phyloP scores from a whole-genome alignment of 208 protist genomes.

The Polymyxa betae region DNA sequence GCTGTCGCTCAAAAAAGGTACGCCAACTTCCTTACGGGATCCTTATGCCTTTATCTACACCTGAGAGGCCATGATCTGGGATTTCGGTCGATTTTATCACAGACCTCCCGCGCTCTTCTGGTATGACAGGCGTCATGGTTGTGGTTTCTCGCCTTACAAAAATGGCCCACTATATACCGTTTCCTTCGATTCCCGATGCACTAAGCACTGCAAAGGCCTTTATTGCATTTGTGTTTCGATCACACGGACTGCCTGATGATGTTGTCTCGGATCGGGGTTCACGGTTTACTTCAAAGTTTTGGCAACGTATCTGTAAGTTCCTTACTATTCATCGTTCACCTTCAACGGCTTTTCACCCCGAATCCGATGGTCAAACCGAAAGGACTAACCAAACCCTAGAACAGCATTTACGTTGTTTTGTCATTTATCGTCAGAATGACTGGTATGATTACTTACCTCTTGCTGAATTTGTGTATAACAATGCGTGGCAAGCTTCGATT shows the following conservation, averaged over 20 bases:
- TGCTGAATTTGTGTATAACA: constrained; percentile 51
- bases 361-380: constrained; percentile 45
- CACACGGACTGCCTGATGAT: constrained; percentile 24
- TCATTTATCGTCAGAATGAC: constrained; percentile 23
- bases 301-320: neutral
- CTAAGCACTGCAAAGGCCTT: neutral
- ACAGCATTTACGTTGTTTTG: neutral
- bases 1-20: neutral
- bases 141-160: neutral
- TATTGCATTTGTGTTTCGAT: neutral
- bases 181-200: neutral
- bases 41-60: neutral
- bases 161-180: constrained; percentile 8
- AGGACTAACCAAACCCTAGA: constrained; percentile 30
- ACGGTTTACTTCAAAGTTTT: neutral
- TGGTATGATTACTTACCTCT: neutral
- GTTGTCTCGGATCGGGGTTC: constrained; percentile 18
- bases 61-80: neutral
- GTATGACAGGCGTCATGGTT: neutral
- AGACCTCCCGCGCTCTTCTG: neutral
- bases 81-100: constrained; percentile 15
- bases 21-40: neutral
- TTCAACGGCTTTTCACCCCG: neutral
- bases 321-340: neutral
- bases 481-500: neutral